Evolutionary conservation across 2,329 filamentous ascomycete genomes (phyloP), one percentile per base, ranked within the genome.

Genomic region (Penicillium expansum): DNA sequence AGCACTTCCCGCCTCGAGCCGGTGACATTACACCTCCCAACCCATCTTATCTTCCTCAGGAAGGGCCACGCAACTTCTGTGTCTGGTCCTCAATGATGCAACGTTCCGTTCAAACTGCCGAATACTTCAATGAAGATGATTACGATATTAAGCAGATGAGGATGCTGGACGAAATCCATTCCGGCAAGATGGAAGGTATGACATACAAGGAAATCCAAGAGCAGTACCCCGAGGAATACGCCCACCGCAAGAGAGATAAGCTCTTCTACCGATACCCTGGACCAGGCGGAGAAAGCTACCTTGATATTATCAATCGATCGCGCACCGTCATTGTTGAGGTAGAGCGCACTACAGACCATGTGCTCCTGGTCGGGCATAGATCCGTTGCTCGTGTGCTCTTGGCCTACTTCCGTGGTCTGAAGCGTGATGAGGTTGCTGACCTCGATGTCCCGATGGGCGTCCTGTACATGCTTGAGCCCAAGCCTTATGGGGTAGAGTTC

Each of bases 41-140:
- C 69, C 94, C 94, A 0, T 91, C 96, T 70, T 87, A 82, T 52
- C 71, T 77, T 18, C 71, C 71, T 2, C 75, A 76, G 52, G 86
- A 88, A 48, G 78, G 86, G 30, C 84, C 89, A 30, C 83, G 90
- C 68, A 96, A 96, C 71, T 97, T 97, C 71, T 99, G 94, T 73
- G 91, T 99, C 16, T 99, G 94, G 94, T 97, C 93, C 0, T 96
- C 91, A 2, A 97, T 97, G 93, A 84, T 99, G 61, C 88, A 90
- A 71, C 89, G 94, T 62, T 92, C 90, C 58, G 87, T 94, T 49
- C 86, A 96, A 70, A 95, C 92, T 0, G 92, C 89, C 0, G 86
- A 94, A 62, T 89, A 89, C 72, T 99, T 97, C 72, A 90, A 96
- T 64, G 94, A 97, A 62, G 93, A 97, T 22, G 91, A 96, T 52